phyloP scores from a whole-genome alignment of 768 basidiomycete species.

The Leccinum obscurum region DNA sequence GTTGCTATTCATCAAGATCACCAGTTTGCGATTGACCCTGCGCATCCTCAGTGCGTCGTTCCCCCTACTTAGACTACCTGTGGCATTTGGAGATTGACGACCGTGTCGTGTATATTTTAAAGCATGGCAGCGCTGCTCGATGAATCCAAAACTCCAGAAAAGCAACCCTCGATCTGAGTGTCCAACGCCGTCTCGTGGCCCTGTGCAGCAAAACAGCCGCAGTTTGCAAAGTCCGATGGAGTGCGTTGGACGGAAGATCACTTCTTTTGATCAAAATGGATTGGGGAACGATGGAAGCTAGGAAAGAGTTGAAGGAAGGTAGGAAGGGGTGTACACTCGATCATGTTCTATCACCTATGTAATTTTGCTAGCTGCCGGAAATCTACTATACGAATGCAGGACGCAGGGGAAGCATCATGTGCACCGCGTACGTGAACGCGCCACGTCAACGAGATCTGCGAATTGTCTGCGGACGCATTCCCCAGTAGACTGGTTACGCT shows the following conservation, averaged over 20 bases:
- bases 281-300: constrained; percentile 44
- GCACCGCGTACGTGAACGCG: not conserved
- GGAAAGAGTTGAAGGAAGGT: constrained; percentile 7
- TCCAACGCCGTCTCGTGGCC: no score
- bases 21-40: constrained; percentile 90
- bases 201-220: no score
- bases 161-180: constrained; percentile 16
- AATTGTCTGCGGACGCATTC: not conserved
- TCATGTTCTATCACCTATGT: no score
- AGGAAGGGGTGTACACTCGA: not conserved
- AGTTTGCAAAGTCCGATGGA: constrained; percentile 52
- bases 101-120: constrained; percentile 10
- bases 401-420: not conserved
- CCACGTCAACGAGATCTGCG: no score
- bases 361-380: no score
- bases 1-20: constrained; percentile 85
- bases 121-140: constrained; percentile 82
- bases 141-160: constrained; percentile 73
- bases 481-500: not conserved
- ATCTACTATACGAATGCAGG: not conserved
- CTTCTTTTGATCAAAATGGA: constrained; percentile 24
- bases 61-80: not conserved
- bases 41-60: constrained; percentile 81
- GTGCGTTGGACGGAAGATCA: constrained; percentile 82
- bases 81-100: not conserved